These are phyloP conservation scores for Verbascum thapsus DNA, from an alignment of 257 asterid genomes.

Conservation along the genomic window DNA sequence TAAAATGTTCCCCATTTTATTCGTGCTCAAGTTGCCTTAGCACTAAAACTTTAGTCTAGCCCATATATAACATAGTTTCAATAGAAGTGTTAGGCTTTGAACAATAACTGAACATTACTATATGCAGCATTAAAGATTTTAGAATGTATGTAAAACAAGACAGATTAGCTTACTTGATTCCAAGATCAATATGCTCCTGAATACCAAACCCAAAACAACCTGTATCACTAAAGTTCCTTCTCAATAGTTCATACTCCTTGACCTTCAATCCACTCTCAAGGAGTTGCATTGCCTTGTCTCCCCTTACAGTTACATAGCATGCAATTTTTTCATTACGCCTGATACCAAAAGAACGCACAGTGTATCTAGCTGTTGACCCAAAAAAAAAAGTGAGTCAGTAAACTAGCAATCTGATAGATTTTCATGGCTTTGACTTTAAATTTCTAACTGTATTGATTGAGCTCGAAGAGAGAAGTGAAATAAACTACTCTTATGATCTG, in stretches of 20 bases:
- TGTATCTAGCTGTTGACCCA: conserved; percentile 61
- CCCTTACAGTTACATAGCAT: conserved; percentile 68
- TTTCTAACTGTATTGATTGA: background rate
- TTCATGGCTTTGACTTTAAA: background rate
- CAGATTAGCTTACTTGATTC: conserved; percentile 60
- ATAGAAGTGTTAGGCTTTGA: background rate
- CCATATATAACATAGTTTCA: background rate
- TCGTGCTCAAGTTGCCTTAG: no score
- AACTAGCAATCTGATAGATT: background rate
- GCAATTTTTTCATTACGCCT: conserved; percentile 82
- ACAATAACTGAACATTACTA: background rate
- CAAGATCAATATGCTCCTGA: conserved; percentile 88
- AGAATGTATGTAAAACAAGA: background rate
- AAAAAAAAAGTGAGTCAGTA: background rate
- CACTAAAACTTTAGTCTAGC: background rate
- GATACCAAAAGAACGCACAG: conserved; percentile 74
- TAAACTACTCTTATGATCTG: background rate
- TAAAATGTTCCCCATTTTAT: no score
- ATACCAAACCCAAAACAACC: conserved; percentile 86
- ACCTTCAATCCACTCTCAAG: conserved; percentile 73
- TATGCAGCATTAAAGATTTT: background rate
- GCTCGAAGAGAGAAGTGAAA: background rate
- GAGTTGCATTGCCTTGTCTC: conserved; percentile 69
- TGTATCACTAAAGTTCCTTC: conserved; percentile 71
- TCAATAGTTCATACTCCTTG: conserved; percentile 64